A percentile compares a stretch with the other conserved stretches of the same genome.
Conservation (phyloP, 164 flowering plant genomes). For the Piper betle region DNA sequence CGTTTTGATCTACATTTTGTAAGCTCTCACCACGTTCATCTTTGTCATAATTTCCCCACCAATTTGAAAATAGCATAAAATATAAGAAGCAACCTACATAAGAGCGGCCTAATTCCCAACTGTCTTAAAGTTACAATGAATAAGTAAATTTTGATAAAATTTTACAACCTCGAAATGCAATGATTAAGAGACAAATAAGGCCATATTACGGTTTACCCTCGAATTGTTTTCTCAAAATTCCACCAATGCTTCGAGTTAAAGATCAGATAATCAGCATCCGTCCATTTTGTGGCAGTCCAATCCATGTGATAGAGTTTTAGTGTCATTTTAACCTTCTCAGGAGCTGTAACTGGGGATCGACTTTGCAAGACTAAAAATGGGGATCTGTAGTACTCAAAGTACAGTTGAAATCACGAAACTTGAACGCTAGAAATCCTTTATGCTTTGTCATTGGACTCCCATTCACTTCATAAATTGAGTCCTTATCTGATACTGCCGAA, state of each 20-base stretch:
- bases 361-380: slow-evolving; percentile 87
- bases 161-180: neutral
- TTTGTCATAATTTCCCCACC: slow-evolving; percentile 48
- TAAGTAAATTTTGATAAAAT: neutral
- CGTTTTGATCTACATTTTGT: slow-evolving; percentile 47
- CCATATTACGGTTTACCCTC: slow-evolving; percentile 34
- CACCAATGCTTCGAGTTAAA: slow-evolving; percentile 98
- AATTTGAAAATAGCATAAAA: slow-evolving; percentile 66
- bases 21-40: slow-evolving; percentile 59
- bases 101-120: neutral
- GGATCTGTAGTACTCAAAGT: slow-evolving; percentile 91
- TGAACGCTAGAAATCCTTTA: slow-evolving; percentile 77
- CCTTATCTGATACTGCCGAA: slow-evolving; percentile 44
- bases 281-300: slow-evolving; percentile 73
- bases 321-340: slow-evolving; percentile 33
- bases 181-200: neutral
- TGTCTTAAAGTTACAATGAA: neutral
- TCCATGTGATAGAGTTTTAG: slow-evolving; percentile 83
- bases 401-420: slow-evolving; percentile 71
- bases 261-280: slow-evolving; percentile 71
- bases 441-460: slow-evolving; percentile 96
- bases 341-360: slow-evolving; percentile 50
- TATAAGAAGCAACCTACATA: neutral
- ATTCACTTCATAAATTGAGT: slow-evolving; percentile 76
- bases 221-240: slow-evolving; percentile 86